Conservation (phyloP, 768 basidiomycete species). For the Naganishia kalamii region DNA sequence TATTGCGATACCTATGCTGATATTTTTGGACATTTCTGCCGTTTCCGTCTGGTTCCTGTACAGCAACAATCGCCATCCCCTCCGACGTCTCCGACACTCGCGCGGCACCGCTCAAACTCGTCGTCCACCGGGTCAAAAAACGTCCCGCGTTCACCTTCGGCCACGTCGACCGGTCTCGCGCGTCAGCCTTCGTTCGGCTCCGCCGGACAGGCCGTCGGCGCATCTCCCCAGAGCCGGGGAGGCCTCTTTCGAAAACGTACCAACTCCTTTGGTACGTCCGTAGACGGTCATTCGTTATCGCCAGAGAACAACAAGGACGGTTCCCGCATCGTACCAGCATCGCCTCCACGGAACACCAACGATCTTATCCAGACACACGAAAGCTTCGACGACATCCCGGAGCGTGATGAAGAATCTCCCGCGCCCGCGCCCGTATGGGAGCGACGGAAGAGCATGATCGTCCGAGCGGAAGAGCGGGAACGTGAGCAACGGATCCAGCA, state of each 20-base stretch:
- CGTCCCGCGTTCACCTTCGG: neutral
- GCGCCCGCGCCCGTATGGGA: constrained; percentile 42
- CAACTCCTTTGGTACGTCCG: neutral
- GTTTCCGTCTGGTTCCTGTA: neutral
- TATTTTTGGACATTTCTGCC: too few relatives aligned
- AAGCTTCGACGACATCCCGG: neutral
- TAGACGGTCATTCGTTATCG: neutral
- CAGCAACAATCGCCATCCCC: constrained; percentile 18
- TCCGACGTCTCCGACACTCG: neutral
- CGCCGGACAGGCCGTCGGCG: neutral
- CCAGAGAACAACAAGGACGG: neutral
- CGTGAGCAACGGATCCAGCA: constrained; percentile 2
- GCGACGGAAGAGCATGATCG: constrained; percentile 27
- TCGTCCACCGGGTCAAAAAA: neutral
- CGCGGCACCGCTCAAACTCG: constrained; percentile 14
- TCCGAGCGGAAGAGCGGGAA: constrained; percentile 11
- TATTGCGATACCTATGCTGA: neutral
- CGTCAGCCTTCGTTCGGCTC: constrained; percentile 6
- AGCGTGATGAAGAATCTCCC: constrained; percentile 15
- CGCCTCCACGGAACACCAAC: neutral
- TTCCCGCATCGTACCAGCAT: neutral
- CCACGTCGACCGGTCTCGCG: neutral
- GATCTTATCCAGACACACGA: neutral
- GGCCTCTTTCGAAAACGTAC: neutral
- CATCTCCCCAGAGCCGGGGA: neutral